Evolutionary conservation across 2,329 filamentous ascomycete genomes (phyloP), one percentile per base, ranked within the genome.

Genomic region (Madurella fahalii): DNA sequence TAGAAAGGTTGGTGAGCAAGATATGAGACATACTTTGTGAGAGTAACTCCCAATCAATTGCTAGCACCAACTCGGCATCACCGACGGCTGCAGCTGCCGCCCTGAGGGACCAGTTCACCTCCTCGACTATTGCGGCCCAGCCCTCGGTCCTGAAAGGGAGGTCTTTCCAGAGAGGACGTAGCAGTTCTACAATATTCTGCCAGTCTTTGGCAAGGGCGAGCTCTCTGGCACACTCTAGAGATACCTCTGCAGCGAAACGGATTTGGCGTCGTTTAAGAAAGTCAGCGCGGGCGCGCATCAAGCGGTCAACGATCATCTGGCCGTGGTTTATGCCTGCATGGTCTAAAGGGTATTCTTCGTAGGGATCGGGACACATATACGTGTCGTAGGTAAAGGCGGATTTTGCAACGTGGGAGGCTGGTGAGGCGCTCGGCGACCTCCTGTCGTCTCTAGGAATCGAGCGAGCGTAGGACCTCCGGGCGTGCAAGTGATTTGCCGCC

Each of bases 31-130:
- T 70, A 84, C 82, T 74, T 43, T 69, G 77, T 54, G 82, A 76
- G 66, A 86, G 72, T 43, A 87, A 71, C 64, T 87, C 84, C 81
- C 85, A 86, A 63, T 86, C 83, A 48, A 85, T 78, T 30, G 82
- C 75, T 37, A 87, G 69, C 9, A 86, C 74, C 31, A 85, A 70
- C 50, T 81, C 78, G 9, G 76, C 77, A 50, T 81, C 77, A 8
- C 77, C 77, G 45, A 73, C 71, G 57, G 77, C 71, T 2, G 71
- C 72, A 4, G 83, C 83, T 11, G 81, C 83, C 55, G 75, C 73
- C 58, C 84, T 75, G 54, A 86, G 68, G n/a, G 76, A 71, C 81
- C 83, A 86, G 47, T 78, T 76, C 39, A 87, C 69, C 39, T 85
- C 80, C 64, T 86, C 82, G 5, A 77, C 73, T 31, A 84, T 74